Base-by-base conservation (phyloP, 2,329 filamentous ascomycete species). In the Dothistroma septosporum region DNA sequence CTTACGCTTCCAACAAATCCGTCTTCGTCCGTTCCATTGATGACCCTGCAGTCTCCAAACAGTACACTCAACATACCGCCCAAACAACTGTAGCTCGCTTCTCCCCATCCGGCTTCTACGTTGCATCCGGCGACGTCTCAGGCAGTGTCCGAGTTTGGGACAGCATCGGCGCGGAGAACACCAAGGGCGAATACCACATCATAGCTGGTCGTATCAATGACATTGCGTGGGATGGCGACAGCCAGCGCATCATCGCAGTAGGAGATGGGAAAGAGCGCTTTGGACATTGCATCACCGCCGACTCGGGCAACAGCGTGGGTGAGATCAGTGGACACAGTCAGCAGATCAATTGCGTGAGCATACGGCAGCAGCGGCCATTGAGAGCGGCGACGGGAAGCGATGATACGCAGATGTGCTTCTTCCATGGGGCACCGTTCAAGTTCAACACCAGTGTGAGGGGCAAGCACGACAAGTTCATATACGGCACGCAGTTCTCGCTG, bases 11-110 rank as follows among this genome's bases (percentile, higher is more conserved):
- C 57, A 92, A 91, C 73, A 97, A 97, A 82, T 97, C 93, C 64
- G 88, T 99, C 77, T 97, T 97, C 78, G 83, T 99, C 53, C 91
- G 94, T 69, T 92, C 88, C 64, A 96, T 99, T 79, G 93, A 99
- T 79, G 81, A 94, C 74, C 93, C 93, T 56, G 83, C 90, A 66
- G 77, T 88, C 65, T 87, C 87, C 76, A 92, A 89, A 73, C 92
- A 99, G 77, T 99, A 97, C 78, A 95, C 88, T 14, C 88, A 89
- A 69, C 94, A 99, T 79, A 96, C 91, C 52, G 83, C 90, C 50
- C 83, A 88, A 64, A 96, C 94, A 1, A 96, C 92, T 2, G 91
- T 97, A 64, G 94, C 94, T 50, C 90, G 92, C 58, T 97, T 99
- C 80, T 86, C 93, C 2, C 94, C 94, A 6, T 96, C 90, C 52